A percentile compares a stretch with the other conserved stretches of the same genome.
Conservation (phyloP, 2,329 filamentous ascomycete species). For the Colletotrichum coccodes region DNA sequence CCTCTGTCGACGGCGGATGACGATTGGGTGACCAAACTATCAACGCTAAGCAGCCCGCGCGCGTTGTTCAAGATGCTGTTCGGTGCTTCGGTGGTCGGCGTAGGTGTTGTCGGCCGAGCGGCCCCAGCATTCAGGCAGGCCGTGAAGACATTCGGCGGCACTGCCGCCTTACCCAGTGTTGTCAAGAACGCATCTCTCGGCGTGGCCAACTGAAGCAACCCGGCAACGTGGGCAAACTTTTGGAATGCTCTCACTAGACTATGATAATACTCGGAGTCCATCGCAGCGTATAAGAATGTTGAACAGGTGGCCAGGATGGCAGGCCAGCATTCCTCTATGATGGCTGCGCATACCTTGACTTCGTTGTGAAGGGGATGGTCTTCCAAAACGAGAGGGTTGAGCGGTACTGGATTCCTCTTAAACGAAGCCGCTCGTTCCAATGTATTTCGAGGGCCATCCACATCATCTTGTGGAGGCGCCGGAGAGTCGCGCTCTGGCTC, state of each 20-base stretch:
- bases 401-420: constrained; percentile 79
- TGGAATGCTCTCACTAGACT: constrained; percentile 92
- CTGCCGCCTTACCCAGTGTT: constrained; percentile 90
- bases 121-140: constrained; percentile 65
- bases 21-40: constrained; percentile 71
- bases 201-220: constrained; percentile 83
- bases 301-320: constrained; percentile 94
- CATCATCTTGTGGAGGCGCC: constrained; percentile 48
- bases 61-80: constrained; percentile 76
- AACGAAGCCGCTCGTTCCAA: constrained; percentile 73
- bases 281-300: constrained; percentile 89
- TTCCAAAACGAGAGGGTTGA: constrained; percentile 83
- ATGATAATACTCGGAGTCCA: constrained; percentile 96
- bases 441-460: constrained; percentile 44
- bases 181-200: constrained; percentile 95
- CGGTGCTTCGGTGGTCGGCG: constrained; percentile 41
- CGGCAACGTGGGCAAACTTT: constrained; percentile 93
- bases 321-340: constrained; percentile 95
- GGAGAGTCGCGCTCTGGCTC: constrained; percentile 57
- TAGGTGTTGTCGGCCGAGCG: constrained; percentile 53
- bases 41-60: constrained; percentile 78
- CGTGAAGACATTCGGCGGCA: constrained; percentile 81
- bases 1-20: constrained; percentile 67
- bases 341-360: constrained; percentile 80
- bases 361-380: constrained; percentile 77